Conservation (phyloP, 164 flowering plant species). For the Nymphaea colorata region DNA sequence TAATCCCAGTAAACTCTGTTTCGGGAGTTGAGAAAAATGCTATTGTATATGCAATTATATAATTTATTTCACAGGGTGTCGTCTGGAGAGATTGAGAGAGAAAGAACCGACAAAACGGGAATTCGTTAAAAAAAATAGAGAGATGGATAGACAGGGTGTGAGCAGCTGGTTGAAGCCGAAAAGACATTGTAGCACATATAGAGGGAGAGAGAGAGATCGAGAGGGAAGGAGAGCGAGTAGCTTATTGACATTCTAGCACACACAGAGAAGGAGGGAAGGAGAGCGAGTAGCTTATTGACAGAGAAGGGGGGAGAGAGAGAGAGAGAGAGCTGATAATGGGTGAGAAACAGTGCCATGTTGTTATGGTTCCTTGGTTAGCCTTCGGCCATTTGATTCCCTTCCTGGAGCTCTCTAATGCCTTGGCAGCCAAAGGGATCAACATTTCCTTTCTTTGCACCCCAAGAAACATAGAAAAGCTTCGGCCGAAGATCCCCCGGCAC, state of each 20-base stretch:
- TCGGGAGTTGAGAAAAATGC: too few species aligned
- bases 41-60: too few species aligned
- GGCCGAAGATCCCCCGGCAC: conserved; percentile 18
- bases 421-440: conserved; percentile 32
- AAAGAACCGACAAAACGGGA: neutral
- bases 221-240: neutral
- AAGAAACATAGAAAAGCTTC: conserved; percentile 30
- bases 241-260: neutral
- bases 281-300: neutral
- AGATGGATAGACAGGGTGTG: too few species aligned
- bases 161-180: too few species aligned
- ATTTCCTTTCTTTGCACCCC: conserved; percentile 48
- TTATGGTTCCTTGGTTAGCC: conserved; percentile 57
- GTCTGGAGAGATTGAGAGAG: too few species aligned
- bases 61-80: neutral
- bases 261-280: neutral
- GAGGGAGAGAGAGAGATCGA: too few species aligned
- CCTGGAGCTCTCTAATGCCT: conserved; percentile 23
- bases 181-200: neutral
- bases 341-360: conserved; percentile 18
- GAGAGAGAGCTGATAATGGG: neutral
- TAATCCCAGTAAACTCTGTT: too few species aligned
- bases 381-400: conserved; percentile 50
- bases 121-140: neutral
- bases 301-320: too few species aligned